A percentile compares a stretch with the other conserved stretches of the same genome.
These are phyloP conservation scores for Globisporangium paroecandrum DNA, from an alignment of 352 stramenopile genomes.

Conservation along the genomic window DNA sequence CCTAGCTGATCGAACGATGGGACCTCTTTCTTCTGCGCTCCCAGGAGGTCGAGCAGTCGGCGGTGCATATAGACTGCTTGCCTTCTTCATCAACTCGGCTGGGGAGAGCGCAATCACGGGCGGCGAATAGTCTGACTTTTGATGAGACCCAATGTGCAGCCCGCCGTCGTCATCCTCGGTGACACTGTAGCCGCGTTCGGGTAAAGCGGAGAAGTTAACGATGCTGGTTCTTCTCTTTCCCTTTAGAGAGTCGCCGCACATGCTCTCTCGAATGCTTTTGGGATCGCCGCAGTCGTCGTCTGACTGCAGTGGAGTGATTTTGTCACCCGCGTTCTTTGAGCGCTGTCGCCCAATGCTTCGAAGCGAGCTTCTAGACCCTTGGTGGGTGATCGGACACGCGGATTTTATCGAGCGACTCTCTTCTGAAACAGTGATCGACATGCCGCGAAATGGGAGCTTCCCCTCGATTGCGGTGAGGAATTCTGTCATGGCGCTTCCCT, in stretches of 20 bases:
- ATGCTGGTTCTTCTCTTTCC: neutral
- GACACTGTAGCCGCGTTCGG: neutral
- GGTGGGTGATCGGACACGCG: neutral
- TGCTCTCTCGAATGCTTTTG: neutral
- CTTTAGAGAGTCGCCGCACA: neutral
- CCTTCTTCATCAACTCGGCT: slow-evolving; percentile 50
- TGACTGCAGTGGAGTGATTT: slow-evolving; percentile 10
- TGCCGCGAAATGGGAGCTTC: slow-evolving; percentile 25
- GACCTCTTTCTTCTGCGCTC: neutral
- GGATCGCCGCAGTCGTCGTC: slow-evolving; percentile 13
- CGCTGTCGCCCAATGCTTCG: slow-evolving; percentile 1
- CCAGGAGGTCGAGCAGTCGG: slow-evolving; percentile 4
- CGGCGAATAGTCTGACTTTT: neutral
- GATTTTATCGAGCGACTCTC: slow-evolving; percentile 9
- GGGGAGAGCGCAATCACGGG: slow-evolving; percentile 46
- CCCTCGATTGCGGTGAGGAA: slow-evolving; percentile 11
- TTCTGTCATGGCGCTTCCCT: slow-evolving; percentile 21
- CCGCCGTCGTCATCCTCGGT: slow-evolving; percentile 7
- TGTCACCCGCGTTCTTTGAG: slow-evolving; percentile 2
- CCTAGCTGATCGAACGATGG: neutral
- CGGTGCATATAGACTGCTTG: slow-evolving; percentile 22
- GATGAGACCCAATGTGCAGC: neutral
- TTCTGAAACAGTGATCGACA: slow-evolving; percentile 22
- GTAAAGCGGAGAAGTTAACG: slow-evolving; percentile 5
- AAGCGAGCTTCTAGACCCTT: slow-evolving; percentile 5